Conservation (phyloP, 495 filamentous ascomycete species). For the Lasiosphaeris hirsuta region DNA sequence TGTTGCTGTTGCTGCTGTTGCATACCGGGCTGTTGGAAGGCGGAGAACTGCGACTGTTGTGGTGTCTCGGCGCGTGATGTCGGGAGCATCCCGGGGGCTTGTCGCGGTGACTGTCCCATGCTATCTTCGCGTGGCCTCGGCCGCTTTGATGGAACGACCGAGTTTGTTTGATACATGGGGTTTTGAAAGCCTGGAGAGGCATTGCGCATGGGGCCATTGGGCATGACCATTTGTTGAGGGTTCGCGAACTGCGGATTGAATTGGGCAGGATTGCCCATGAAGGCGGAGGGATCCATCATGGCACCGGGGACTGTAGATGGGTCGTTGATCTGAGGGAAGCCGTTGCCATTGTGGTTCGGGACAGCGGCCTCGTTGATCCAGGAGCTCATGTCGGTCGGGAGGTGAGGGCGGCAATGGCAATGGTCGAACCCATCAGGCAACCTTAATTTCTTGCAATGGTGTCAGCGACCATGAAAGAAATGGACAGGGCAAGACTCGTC, state of each 20-base stretch:
- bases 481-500: conserved; percentile 30
- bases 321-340: conserved; percentile 62
- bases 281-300: conserved; percentile 56
- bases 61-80: conserved; percentile 92
- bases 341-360: conserved; percentile 74
- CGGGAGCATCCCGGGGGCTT: conserved; percentile 67
- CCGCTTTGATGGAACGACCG: conserved; percentile 84
- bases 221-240: conserved; percentile 68
- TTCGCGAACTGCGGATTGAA: conserved; percentile 56
- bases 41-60: conserved; percentile 62
- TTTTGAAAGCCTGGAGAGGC: conserved; percentile 68
- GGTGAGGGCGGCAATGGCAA: conserved; percentile 26
- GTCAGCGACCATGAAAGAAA: conserved; percentile 45
- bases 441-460: conserved; percentile 33
- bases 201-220: conserved; percentile 80
- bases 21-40: conserved; percentile 56
- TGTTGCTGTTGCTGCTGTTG: conserved; percentile 47
- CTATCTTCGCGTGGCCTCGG: conserved; percentile 79
- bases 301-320: conserved; percentile 45
- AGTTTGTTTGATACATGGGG: conserved; percentile 72
- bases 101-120: conserved; percentile 76
- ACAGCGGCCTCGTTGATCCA: conserved; percentile 77
- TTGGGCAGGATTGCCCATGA: conserved; percentile 49
- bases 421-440: conserved; percentile 45
- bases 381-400: conserved; percentile 62